Evolutionary conservation across 73 alveolate genomes (phyloP).

Genomic region (Tetrahymena thermophila): DNA sequence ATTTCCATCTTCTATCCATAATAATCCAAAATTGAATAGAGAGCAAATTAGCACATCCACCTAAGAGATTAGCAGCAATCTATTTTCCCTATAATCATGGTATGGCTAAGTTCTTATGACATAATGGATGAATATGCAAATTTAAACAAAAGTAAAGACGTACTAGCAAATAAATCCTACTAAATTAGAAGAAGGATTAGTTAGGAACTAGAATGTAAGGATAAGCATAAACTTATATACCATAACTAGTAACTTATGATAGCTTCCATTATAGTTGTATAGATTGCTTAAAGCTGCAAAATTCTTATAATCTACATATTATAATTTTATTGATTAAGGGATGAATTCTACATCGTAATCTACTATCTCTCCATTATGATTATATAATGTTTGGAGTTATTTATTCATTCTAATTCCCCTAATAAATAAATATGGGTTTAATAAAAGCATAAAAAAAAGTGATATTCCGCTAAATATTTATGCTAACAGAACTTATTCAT

Average conservation of each 20-base stretch:
- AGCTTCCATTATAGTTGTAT: neutral
- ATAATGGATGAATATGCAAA: neutral
- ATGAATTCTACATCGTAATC: neutral
- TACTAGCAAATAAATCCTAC: neutral
- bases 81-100: neutral
- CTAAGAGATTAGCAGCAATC: neutral
- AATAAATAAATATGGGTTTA: neutral
- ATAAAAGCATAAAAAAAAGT: neutral
- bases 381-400: neutral
- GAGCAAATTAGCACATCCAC: neutral
- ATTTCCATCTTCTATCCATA: neutral
- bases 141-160: neutral
- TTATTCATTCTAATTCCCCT: neutral
- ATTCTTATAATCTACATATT: neutral
- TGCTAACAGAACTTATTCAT: neutral
- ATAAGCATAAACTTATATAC: neutral
- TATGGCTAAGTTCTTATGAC: neutral
- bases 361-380: neutral
- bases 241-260: neutral
- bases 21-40: neutral
- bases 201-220: neutral
- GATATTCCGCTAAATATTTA: neutral
- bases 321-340: neutral
- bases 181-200: neutral
- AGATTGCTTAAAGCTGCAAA: neutral